Conservation (phyloP, 345 rosid species). For the Euphorbia pulcherrima region DNA sequence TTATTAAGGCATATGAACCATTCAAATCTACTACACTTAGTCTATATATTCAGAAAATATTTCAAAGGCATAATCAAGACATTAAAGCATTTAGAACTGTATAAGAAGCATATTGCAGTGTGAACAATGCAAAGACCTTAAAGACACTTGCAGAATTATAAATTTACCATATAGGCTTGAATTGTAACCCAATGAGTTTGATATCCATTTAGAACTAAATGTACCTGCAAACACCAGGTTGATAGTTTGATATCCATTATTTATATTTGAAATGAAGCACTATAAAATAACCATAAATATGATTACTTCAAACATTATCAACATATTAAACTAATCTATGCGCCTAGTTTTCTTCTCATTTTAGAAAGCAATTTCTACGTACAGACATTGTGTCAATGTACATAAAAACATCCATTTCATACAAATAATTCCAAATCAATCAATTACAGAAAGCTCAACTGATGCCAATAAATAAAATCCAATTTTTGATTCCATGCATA, state of each 20-base stretch:
- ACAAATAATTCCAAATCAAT: neutral
- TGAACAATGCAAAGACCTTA: neutral
- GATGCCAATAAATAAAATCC: neutral
- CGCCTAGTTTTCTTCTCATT: neutral
- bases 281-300: neutral
- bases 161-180: too few species aligned
- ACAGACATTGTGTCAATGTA: neutral
- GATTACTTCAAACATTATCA: neutral
- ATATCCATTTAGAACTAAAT: neutral
- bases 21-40: too few species aligned
- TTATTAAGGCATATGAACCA: too few species aligned
- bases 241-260: neutral
- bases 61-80: too few species aligned
- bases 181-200: neutral
- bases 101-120: too few species aligned
- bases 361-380: neutral
- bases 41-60: too few species aligned
- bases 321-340: neutral
- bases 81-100: too few species aligned
- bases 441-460: too few species aligned
- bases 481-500: neutral
- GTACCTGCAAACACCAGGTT: neutral
- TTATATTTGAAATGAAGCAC: neutral
- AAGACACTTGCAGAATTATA: too few species aligned
- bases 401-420: neutral